Conservation (phyloP, 192 early-diverging fungal species). For the Rhizoclosmatium sp. region DNA sequence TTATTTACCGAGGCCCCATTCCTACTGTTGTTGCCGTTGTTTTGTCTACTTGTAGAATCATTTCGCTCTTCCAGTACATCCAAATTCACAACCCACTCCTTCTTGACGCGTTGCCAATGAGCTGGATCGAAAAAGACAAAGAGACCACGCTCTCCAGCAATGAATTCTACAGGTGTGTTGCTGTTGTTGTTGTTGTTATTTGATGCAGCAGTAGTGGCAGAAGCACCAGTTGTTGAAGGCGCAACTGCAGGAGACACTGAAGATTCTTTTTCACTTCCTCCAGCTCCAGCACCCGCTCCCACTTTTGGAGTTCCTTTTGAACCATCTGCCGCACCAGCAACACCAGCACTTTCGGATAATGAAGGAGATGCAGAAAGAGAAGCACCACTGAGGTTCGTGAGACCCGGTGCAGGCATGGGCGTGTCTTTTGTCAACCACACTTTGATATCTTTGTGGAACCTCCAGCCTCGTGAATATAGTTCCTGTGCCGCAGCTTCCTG, state of each 20-base stretch:
- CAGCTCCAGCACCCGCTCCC: constrained; percentile 27
- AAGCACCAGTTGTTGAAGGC: not conserved
- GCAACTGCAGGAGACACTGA: not conserved
- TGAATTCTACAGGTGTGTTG: constrained; percentile 43
- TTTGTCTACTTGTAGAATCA: not conserved
- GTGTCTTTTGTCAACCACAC: constrained; percentile 91
- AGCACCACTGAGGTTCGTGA: not conserved
- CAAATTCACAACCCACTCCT: constrained; percentile 87
- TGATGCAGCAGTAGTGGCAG: not conserved
- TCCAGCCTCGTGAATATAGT: constrained; percentile 92
- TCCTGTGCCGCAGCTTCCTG: constrained; percentile 96
- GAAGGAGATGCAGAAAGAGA: not conserved
- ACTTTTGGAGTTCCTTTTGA: not conserved
- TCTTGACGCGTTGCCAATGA: constrained; percentile 88
- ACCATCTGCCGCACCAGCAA: constrained; percentile 16
- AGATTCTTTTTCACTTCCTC: not conserved
- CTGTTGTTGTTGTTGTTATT: not conserved
- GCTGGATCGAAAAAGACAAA: constrained; percentile 95
- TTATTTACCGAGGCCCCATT: not conserved
- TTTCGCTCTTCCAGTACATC: constrained; percentile 88
- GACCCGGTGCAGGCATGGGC: not conserved
- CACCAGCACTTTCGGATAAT: not conserved
- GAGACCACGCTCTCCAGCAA: constrained; percentile 73
- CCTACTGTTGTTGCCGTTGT: not conserved
- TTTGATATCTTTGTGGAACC: constrained; percentile 94